phyloP scores from a whole-genome alignment of 2,329 filamentous ascomycete genomes.

The Penicillium sp. region DNA sequence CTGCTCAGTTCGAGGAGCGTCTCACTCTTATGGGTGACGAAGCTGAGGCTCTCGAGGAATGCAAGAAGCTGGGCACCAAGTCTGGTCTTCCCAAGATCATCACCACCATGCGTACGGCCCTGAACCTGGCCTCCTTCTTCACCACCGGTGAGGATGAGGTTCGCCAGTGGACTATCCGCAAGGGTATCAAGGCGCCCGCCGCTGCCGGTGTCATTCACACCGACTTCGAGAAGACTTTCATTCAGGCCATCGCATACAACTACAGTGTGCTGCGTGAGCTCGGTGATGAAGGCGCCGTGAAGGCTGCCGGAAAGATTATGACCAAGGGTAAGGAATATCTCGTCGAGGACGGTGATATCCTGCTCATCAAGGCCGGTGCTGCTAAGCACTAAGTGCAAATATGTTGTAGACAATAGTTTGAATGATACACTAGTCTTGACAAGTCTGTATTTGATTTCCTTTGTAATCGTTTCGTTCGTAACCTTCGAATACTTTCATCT shows the following conservation, averaged over 20 bases:
- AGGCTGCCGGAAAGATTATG: constrained; percentile 93
- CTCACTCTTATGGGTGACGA: constrained; percentile 79
- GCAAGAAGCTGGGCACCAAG: constrained; percentile 82
- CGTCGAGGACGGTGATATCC: constrained; percentile 58
- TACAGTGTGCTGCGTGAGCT: constrained; percentile 77
- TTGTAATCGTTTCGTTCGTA: background rate
- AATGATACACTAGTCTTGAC: constrained; percentile 16
- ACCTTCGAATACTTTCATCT: no score
- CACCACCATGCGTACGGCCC: constrained; percentile 84
- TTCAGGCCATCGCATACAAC: constrained; percentile 94
- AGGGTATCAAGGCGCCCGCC: constrained; percentile 94
- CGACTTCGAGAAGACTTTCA: constrained; percentile 99
- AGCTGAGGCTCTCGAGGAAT: constrained; percentile 76
- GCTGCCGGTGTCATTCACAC: constrained; percentile 97
- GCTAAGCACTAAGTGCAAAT: constrained; percentile 44
- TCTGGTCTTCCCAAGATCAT: constrained; percentile 92
- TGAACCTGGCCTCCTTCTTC: constrained; percentile 95
- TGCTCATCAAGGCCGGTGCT: constrained; percentile 76
- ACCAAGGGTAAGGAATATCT: constrained; percentile 98
- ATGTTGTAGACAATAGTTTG: constrained; percentile 11
- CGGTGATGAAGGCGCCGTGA: constrained; percentile 84
- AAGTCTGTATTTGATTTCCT: background rate
- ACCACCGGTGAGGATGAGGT: constrained; percentile 95
- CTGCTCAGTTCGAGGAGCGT: constrained; percentile 89
- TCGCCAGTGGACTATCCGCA: constrained; percentile 95